phyloP scores from a whole-genome alignment of 75 land plant genomes.

The Adiantum capillusveneris region DNA sequence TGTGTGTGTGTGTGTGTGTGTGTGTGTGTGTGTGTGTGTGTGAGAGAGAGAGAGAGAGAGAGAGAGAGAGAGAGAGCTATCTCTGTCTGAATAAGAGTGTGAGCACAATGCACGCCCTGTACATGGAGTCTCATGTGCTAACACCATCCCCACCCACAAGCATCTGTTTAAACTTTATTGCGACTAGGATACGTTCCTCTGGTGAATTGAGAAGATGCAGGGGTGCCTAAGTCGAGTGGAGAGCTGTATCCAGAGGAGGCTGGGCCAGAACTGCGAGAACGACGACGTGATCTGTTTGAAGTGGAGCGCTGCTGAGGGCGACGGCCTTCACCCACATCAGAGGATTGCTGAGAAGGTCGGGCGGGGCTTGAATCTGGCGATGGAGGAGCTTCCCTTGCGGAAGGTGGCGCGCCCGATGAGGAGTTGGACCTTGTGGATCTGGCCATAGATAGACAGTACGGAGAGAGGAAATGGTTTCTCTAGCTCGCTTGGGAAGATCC shows the following conservation, averaged over 20 bases:
- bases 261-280: slow-evolving; percentile 18
- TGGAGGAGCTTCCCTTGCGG: slow-evolving; percentile 6
- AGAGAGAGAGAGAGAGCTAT: too few relatives aligned
- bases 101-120: too few relatives aligned
- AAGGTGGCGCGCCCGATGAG: slow-evolving; percentile 6
- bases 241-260: slow-evolving; percentile 21
- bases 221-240: slow-evolving; percentile 23
- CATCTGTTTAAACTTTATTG: too few relatives aligned
- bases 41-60: too few relatives aligned
- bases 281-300: slow-evolving; percentile 9
- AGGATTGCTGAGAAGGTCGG: slow-evolving; percentile 3
- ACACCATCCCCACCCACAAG: too few relatives aligned
- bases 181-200: slow-evolving; percentile 34
- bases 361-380: slow-evolving; percentile 12
- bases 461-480: too few relatives aligned
- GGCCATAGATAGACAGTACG: background rate
- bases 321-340: slow-evolving; percentile 4
- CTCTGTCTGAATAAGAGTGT: too few relatives aligned
- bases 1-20: too few relatives aligned
- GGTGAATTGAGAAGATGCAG: slow-evolving; percentile 14
- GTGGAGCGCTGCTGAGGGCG: background rate
- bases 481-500: too few relatives aligned
- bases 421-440: slow-evolving; percentile 3
- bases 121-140: too few relatives aligned
- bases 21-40: too few relatives aligned